Conservation (phyloP, 192 early-diverging fungal species). For the Obelidium mucronatum region DNA sequence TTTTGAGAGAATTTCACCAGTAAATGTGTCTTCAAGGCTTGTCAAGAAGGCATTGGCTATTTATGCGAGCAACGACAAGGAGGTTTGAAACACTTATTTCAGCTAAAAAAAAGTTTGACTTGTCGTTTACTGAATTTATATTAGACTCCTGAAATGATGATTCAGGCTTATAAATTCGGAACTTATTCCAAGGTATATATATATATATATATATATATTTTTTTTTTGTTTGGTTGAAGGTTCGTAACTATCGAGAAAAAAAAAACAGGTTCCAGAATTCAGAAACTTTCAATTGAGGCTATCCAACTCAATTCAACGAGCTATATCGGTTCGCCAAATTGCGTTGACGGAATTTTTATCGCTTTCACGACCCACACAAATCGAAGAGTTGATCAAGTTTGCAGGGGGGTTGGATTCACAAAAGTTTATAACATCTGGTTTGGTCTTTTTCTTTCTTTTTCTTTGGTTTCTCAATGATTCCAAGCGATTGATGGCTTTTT, state of each 20-base stretch:
- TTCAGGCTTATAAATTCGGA: constrained; percentile 81
- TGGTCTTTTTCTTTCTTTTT: neutral
- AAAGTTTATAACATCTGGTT: constrained; percentile 17
- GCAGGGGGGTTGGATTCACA: neutral
- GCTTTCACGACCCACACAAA: neutral
- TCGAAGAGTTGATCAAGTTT: constrained; percentile 5
- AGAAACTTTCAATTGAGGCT: constrained; percentile 79
- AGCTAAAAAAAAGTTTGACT: too few relatives aligned
- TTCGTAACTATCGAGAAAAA: too few relatives aligned
- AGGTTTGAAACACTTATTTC: too few relatives aligned
- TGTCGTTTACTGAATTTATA: neutral
- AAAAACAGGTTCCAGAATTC: constrained; percentile 82
- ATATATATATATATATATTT: neutral
- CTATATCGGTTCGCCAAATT: constrained; percentile 69
- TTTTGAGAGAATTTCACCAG: constrained; percentile 57
- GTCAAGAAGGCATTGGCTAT: constrained; percentile 74
- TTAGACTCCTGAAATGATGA: constrained; percentile 88
- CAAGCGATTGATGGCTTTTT: neutral
- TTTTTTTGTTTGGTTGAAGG: too few relatives aligned
- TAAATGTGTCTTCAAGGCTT: constrained; percentile 56
- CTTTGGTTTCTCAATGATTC: neutral
- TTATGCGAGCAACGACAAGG: constrained; percentile 77
- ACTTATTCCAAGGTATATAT: constrained; percentile 82
- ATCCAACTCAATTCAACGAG: constrained; percentile 75
- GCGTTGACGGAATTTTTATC: constrained; percentile 1